These are phyloP conservation scores for Hordeum pubiflorum DNA, from an alignment of 202 grass and related monocot species.

Conservation along the genomic window DNA sequence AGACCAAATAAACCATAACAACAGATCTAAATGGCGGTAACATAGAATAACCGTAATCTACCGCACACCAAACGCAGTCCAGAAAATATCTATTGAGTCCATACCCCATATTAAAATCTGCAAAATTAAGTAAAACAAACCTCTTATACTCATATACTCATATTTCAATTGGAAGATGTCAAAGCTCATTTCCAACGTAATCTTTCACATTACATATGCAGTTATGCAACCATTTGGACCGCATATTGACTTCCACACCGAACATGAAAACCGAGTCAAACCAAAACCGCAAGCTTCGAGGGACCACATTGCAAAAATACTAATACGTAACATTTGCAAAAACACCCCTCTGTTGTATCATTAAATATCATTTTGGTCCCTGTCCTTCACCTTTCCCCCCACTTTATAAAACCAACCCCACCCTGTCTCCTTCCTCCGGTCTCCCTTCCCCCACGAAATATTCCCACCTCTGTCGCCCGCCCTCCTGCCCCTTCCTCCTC, in stretches of 20 bases:
- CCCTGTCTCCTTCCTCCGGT: neutral
- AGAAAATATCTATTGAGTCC: no score
- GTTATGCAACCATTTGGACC: neutral
- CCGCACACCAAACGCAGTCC: no score
- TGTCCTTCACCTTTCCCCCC: neutral
- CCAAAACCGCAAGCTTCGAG: neutral
- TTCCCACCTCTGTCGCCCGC: neutral
- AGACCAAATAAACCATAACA: no score
- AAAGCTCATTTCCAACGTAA: neutral
- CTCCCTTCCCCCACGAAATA: constrained; percentile 16
- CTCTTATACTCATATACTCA: no score
- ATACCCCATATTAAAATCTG: no score
- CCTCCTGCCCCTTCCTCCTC: neutral
- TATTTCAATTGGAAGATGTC: neutral
- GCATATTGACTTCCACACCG: neutral
- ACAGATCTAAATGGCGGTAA: no score
- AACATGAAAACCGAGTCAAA: neutral
- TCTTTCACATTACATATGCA: neutral
- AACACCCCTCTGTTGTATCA: neutral
- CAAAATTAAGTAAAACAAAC: no score
- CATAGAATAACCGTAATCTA: no score
- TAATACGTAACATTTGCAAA: accelerated
- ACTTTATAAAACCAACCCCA: constrained; percentile 22
- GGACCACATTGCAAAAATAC: neutral
- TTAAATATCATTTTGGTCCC: neutral